These are phyloP conservation scores for Acanthamoeba divionensis DNA, from an alignment of 208 protist species.

Conservation along the genomic window DNA sequence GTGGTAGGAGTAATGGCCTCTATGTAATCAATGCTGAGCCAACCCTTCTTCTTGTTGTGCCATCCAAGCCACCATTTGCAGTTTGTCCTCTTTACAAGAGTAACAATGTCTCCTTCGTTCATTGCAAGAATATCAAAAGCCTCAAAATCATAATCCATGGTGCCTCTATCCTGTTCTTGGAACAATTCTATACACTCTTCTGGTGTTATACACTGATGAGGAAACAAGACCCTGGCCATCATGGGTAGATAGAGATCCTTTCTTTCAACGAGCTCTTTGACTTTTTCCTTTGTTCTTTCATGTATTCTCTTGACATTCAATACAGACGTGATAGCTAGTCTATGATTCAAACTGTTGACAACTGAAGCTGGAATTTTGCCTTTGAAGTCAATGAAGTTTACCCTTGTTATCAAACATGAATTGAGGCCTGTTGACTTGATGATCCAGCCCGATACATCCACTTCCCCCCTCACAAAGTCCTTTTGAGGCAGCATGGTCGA, in stretches of 20 bases:
- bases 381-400: not conserved
- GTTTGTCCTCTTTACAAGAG: not conserved
- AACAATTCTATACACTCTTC: not conserved
- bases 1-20: not conserved
- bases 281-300: not conserved
- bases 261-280: not conserved
- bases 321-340: not conserved
- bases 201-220: not conserved
- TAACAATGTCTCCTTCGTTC: not conserved
- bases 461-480: constrained; percentile 7
- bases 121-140: not conserved
- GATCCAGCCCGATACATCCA: not conserved
- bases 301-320: not conserved
- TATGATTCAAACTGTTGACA: not conserved
- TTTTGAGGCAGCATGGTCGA: not conserved
- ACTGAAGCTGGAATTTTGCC: constrained; percentile 26
- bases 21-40: constrained; percentile 32
- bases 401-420: not conserved
- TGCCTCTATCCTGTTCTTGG: not conserved
- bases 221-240: not conserved
- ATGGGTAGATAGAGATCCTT: not conserved
- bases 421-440: not conserved
- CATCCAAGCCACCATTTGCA: not conserved
- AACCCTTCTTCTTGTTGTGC: not conserved
- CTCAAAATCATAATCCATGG: not conserved